A percentile compares a stretch with the other conserved stretches of the same genome.
Conservation (phyloP, 1,284 basidiomycete species). For the Ceratobasidium sp. region DNA sequence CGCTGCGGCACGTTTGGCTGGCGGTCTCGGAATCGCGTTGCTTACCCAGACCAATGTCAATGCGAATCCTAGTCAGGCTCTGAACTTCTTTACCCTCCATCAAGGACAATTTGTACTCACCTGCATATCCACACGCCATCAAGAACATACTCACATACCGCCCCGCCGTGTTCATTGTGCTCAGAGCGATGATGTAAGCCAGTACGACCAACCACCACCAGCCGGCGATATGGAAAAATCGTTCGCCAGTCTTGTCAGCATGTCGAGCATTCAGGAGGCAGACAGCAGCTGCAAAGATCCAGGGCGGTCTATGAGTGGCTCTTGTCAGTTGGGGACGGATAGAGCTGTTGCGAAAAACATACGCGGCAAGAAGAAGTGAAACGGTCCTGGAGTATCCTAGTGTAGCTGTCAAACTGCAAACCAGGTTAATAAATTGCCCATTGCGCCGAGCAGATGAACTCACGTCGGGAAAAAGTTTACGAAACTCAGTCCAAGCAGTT, state of each 20-base stretch:
- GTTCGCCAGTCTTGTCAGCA: constrained; percentile 71
- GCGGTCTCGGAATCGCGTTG: constrained; percentile 70
- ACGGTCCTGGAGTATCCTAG: constrained; percentile 71
- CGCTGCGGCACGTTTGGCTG: constrained; percentile 65
- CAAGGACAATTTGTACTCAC: constrained; percentile 54
- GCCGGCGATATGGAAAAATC: constrained; percentile 72
- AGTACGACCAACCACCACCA: constrained; percentile 71
- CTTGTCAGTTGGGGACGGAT: constrained; percentile 46
- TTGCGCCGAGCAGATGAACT: constrained; percentile 49
- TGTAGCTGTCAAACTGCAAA: constrained; percentile 66
- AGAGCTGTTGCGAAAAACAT: constrained; percentile 52
- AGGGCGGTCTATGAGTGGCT: constrained; percentile 65
- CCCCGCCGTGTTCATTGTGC: constrained; percentile 64
- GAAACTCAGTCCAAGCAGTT: constrained; percentile 72
- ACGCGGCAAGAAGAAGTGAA: constrained; percentile 72
- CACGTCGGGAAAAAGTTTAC: constrained; percentile 80
- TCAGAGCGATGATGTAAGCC: constrained; percentile 70
- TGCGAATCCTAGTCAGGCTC: constrained; percentile 61
- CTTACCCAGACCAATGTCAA: constrained; percentile 67
- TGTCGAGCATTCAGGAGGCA: constrained; percentile 73
- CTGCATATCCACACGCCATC: constrained; percentile 67
- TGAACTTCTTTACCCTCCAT: neutral
- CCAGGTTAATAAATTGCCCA: constrained; percentile 11
- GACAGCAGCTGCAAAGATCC: constrained; percentile 67
- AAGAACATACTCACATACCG: constrained; percentile 74